Conservation (phyloP, 2,329 filamentous ascomycete species). For the Periglandula ipomoeae region DNA sequence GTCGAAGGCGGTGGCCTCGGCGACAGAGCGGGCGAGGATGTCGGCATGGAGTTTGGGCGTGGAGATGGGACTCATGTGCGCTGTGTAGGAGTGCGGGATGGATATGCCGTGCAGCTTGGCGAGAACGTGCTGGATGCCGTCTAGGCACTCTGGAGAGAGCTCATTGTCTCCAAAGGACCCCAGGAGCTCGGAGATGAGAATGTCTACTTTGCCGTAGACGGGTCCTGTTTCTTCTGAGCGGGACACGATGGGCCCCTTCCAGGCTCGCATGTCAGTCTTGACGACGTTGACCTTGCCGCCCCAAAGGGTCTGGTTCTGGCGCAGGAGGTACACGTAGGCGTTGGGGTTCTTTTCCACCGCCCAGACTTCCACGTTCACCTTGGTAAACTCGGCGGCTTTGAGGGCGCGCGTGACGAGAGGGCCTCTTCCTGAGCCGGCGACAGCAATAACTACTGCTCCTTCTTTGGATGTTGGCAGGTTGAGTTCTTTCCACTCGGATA, state of each 20-base stretch:
- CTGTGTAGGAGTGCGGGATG: slow-evolving; percentile 88
- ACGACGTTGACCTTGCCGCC: slow-evolving; percentile 71
- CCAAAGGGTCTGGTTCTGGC: slow-evolving; percentile 81
- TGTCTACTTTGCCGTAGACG: slow-evolving; percentile 66
- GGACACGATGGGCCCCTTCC: slow-evolving; percentile 67
- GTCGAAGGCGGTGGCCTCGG: slow-evolving; percentile 67
- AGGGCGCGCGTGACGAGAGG: slow-evolving; percentile 84
- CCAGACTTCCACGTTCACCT: slow-evolving; percentile 76
- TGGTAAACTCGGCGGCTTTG: slow-evolving; percentile 65
- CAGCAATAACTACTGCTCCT: slow-evolving; percentile 72
- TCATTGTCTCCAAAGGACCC: slow-evolving; percentile 97
- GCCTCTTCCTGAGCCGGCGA: slow-evolving; percentile 87
- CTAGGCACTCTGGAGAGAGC: slow-evolving; percentile 89
- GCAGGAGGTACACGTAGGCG: slow-evolving; percentile 83
- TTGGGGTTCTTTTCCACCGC: slow-evolving; percentile 98
- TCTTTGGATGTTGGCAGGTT: slow-evolving; percentile 63
- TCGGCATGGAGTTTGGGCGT: slow-evolving; percentile 81
- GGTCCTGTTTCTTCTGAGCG: slow-evolving; percentile 32
- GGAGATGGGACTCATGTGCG: slow-evolving; percentile 84
- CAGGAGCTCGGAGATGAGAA: slow-evolving; percentile 86
- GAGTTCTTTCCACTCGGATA: slow-evolving; percentile 68
- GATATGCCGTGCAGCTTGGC: slow-evolving; percentile 73
- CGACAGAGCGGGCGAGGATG: slow-evolving; percentile 51
- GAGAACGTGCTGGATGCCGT: slow-evolving; percentile 90
- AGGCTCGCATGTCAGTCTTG: slow-evolving; percentile 94